phyloP scores from a whole-genome alignment of 78 protist species.

The Pigoraptor vietnamica region DNA sequence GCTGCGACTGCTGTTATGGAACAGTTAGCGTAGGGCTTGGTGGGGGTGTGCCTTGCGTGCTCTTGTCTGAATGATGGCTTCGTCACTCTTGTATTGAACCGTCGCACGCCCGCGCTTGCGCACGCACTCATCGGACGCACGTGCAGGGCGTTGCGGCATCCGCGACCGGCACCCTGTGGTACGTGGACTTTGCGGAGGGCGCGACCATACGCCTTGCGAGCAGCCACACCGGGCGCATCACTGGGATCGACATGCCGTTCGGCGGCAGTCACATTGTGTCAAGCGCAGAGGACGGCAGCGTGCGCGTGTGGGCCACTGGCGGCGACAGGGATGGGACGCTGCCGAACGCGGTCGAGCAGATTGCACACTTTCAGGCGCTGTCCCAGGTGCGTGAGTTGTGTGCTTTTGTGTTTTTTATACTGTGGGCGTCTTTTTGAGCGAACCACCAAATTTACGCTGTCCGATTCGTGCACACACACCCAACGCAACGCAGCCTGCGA shows the following conservation, averaged over 20 bases:
- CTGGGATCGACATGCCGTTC: background rate
- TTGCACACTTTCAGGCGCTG: background rate
- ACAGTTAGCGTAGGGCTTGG: too few species aligned
- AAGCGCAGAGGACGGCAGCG: background rate
- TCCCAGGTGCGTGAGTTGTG: background rate
- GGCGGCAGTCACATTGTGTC: background rate
- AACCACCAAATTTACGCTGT: too few species aligned
- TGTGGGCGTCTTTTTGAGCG: too few species aligned
- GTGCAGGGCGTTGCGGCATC: background rate
- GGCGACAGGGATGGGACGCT: background rate
- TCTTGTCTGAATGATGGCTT: background rate
- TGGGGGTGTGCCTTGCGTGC: background rate
- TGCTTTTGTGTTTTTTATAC: too few species aligned
- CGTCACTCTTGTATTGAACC: too few species aligned
- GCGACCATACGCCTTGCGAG: background rate
- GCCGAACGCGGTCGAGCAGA: background rate
- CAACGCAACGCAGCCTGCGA: background rate
- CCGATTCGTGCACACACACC: too few species aligned
- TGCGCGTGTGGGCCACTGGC: background rate
- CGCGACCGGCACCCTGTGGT: background rate
- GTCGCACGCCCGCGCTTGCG: too few species aligned
- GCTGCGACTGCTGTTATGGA: too few species aligned
- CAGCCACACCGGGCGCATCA: background rate
- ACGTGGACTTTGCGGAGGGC: background rate
- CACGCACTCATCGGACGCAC: background rate